phyloP scores from a whole-genome alignment of 2,329 filamentous ascomycete species.

The Setomelanomma holmii region DNA sequence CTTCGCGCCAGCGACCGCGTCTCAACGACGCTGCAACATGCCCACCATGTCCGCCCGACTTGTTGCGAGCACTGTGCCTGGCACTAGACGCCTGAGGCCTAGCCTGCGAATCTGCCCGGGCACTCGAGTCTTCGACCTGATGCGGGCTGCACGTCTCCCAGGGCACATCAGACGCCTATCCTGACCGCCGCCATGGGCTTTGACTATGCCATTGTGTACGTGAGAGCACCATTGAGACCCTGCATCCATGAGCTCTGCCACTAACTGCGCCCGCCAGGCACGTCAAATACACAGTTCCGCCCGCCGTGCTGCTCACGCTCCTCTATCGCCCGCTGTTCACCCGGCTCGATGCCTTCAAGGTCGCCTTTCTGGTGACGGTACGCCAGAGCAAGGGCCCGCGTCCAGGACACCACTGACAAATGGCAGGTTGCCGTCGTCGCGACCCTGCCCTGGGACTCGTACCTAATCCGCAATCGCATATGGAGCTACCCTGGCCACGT shows the following conservation, averaged over 20 bases:
- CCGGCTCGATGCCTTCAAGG: constrained; percentile 67
- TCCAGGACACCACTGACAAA: no score
- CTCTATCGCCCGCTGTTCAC: constrained; percentile 69
- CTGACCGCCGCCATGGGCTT: constrained; percentile 57
- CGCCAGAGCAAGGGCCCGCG: no score
- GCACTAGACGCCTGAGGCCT: constrained; percentile 21
- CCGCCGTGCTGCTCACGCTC: constrained; percentile 65
- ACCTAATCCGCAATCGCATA: constrained; percentile 70
- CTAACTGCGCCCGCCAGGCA: constrained; percentile 57
- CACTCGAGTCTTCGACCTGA: constrained; percentile 18
- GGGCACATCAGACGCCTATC: constrained; percentile 9
- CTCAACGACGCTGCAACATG: constrained; percentile 4
- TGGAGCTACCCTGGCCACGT: constrained; percentile 75
- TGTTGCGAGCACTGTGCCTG: constrained; percentile 13
- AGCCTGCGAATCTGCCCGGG: constrained; percentile 26
- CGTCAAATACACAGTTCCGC: constrained; percentile 71
- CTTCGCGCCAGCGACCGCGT: neutral
- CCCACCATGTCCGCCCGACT: constrained; percentile 11
- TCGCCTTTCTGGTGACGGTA: constrained; percentile 64
- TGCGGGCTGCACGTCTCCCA: constrained; percentile 19
- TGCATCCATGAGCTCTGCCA: constrained; percentile 1
- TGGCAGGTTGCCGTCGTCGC: constrained; percentile 68
- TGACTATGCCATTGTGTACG: constrained; percentile 70
- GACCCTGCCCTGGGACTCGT: constrained; percentile 79
- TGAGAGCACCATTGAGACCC: constrained; percentile 17